These are phyloP conservation scores for Trichoderma asperellum DNA, from an alignment of 2,329 filamentous ascomycete species.

Conservation along the genomic window DNA sequence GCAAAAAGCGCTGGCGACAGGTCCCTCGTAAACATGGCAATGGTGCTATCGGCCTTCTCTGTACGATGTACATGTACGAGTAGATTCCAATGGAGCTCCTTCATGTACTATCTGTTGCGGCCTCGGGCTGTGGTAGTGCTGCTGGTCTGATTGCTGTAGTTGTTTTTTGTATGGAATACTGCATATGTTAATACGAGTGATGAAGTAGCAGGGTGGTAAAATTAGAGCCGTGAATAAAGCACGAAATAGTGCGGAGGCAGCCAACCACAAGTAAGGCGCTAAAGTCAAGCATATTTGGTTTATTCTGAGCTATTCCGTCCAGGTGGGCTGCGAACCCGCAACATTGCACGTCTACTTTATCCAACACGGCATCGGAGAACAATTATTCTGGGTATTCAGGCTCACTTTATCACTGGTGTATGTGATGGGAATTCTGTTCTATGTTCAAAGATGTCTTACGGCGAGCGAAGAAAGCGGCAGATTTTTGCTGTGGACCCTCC, in stretches of 20 bases:
- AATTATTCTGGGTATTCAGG: neutral
- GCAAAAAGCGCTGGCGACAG: constrained; percentile 2
- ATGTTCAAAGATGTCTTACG: neutral
- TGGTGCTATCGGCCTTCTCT: neutral
- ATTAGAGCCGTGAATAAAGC: constrained; percentile 23
- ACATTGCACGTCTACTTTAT: neutral
- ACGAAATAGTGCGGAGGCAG: constrained; percentile 19
- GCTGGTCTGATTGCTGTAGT: neutral
- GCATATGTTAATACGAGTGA: neutral
- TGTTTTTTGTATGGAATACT: neutral
- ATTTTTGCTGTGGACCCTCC: neutral
- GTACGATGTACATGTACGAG: neutral
- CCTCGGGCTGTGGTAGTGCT: neutral
- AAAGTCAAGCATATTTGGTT: constrained; percentile 10
- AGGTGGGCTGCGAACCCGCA: neutral
- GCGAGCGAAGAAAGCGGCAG: neutral
- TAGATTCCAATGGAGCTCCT: neutral
- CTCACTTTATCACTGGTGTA: neutral
- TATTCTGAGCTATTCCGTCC: constrained; percentile 2
- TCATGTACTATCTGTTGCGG: neutral
- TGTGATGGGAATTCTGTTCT: neutral
- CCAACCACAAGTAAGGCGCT: constrained; percentile 16
- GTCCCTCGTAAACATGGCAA: constrained; percentile 2
- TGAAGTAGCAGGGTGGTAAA: constrained; percentile 2
- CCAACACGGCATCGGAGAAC: neutral